Evolutionary conservation across 768 basidiomycete species (phyloP).

Genomic region (Dioszegia aurantiaca): DNA sequence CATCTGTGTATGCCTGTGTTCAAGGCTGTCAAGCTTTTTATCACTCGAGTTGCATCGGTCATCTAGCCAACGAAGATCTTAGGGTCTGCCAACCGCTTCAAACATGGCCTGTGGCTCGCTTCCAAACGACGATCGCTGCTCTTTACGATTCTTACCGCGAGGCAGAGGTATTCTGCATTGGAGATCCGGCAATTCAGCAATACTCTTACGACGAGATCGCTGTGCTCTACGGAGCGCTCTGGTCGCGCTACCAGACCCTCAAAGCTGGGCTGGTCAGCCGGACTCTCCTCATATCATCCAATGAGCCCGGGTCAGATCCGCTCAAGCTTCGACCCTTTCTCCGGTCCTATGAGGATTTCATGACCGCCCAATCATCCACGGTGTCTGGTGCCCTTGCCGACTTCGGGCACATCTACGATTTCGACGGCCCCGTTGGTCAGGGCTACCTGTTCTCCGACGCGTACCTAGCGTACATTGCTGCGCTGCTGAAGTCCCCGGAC

Average conservation of each 20-base stretch:
- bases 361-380: constrained; percentile 59
- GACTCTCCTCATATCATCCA: constrained; percentile 54
- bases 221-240: constrained; percentile 61
- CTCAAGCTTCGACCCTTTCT: constrained; percentile 65
- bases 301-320: constrained; percentile 52
- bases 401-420: constrained; percentile 37
- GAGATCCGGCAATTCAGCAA: constrained; percentile 55
- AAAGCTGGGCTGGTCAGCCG: constrained; percentile 66
- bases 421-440: constrained; percentile 32
- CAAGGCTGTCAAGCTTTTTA: constrained; percentile 62
- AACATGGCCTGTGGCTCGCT: background rate
- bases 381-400: constrained; percentile 50
- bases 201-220: constrained; percentile 69
- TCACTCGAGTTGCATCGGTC: constrained; percentile 58
- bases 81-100: background rate
- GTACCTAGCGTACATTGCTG: constrained; percentile 62
- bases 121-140: background rate
- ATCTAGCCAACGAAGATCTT: background rate
- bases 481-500: constrained; percentile 53
- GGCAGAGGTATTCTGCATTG: background rate
- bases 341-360: constrained; percentile 58
- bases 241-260: constrained; percentile 67
- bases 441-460: constrained; percentile 68
- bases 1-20: constrained; percentile 65
- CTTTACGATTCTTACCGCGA: constrained; percentile 13